Evolutionary conservation across 805 yeast species (phyloP).

Genomic region (Blastobotrys chiropterorum): DNA sequence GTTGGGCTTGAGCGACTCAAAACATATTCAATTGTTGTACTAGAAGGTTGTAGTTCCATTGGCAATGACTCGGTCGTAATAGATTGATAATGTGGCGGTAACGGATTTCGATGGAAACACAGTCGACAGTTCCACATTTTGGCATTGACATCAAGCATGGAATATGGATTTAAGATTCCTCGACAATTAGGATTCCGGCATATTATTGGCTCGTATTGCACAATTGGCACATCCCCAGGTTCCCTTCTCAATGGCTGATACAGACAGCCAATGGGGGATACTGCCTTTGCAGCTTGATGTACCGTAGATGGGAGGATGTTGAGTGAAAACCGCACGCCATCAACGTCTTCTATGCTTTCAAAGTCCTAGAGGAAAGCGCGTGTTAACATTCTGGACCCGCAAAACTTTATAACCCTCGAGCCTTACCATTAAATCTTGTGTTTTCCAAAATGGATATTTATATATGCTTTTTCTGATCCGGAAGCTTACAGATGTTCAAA

Average conservation of each 20-base stretch:
- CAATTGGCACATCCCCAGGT: constrained; percentile 48
- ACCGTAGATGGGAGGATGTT: constrained; percentile 78
- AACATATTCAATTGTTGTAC: constrained; percentile 79
- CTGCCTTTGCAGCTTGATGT: constrained; percentile 73
- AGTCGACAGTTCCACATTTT: constrained; percentile 81
- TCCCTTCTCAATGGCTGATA: constrained; percentile 82
- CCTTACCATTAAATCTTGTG: neutral
- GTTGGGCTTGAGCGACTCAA: constrained; percentile 67
- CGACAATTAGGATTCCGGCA: constrained; percentile 67
- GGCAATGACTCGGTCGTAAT: constrained; percentile 74
- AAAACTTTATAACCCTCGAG: neutral
- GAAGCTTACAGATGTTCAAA: neutral
- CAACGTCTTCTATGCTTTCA: constrained; percentile 46
- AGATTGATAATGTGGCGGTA: constrained; percentile 78
- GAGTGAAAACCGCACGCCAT: constrained; percentile 65
- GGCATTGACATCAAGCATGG: constrained; percentile 63
- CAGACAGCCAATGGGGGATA: constrained; percentile 81
- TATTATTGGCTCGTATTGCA: constrained; percentile 68
- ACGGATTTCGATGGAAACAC: constrained; percentile 68
- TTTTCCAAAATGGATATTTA: no score
- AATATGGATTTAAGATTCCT: constrained; percentile 71
- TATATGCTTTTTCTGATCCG: neutral
- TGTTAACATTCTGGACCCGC: neutral
- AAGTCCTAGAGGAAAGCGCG: constrained; percentile 32
- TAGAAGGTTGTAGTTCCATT: constrained; percentile 58